phyloP scores from a whole-genome alignment of 495 filamentous ascomycete species.

The Aspergillus heteromorphus region DNA sequence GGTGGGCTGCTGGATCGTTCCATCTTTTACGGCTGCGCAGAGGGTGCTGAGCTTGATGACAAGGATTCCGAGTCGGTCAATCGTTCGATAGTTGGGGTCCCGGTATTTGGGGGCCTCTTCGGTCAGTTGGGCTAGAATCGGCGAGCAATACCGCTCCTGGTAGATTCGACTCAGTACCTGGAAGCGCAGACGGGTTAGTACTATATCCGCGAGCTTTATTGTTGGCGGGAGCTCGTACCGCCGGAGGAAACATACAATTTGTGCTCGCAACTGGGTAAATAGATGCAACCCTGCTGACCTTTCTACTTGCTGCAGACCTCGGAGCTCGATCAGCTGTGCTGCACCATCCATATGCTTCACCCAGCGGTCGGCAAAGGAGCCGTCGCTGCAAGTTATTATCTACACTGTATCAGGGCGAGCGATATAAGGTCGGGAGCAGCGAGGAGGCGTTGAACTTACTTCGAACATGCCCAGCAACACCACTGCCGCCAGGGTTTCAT shows the following conservation, averaged over 20 bases:
- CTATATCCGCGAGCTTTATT: not conserved
- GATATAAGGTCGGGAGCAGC: not conserved
- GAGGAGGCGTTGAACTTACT: not conserved
- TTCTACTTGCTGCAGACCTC: slow-evolving; percentile 10
- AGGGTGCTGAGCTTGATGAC: slow-evolving; percentile 4
- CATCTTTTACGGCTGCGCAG: slow-evolving; percentile 10
- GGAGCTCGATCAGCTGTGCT: slow-evolving; percentile 9
- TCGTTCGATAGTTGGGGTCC: slow-evolving; percentile 2
- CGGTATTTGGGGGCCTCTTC: slow-evolving; percentile 7
- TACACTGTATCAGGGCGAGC: not conserved
- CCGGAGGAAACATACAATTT: not conserved
- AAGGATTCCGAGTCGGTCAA: slow-evolving; percentile 6
- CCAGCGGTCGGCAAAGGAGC: slow-evolving; percentile 13
- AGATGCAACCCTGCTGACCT: not conserved
- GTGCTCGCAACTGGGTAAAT: not conserved
- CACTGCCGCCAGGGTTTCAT: slow-evolving; percentile 12
- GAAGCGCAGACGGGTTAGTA: not conserved
- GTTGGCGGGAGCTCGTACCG: not conserved
- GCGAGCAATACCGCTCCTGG: slow-evolving; percentile 7
- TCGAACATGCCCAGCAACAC: slow-evolving; percentile 15
- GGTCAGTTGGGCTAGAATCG: slow-evolving; percentile 4
- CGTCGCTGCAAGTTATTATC: slow-evolving; percentile 12
- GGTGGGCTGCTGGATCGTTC: slow-evolving; percentile 3
- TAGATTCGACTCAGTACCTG: slow-evolving; percentile 5
- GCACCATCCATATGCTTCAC: slow-evolving; percentile 18